Percentiles rank a stretch among this genome's conserved stretches.
Evolutionary conservation across 768 basidiomycete genomes (phyloP).

Genomic region (Hygrocybe punicea): DNA sequence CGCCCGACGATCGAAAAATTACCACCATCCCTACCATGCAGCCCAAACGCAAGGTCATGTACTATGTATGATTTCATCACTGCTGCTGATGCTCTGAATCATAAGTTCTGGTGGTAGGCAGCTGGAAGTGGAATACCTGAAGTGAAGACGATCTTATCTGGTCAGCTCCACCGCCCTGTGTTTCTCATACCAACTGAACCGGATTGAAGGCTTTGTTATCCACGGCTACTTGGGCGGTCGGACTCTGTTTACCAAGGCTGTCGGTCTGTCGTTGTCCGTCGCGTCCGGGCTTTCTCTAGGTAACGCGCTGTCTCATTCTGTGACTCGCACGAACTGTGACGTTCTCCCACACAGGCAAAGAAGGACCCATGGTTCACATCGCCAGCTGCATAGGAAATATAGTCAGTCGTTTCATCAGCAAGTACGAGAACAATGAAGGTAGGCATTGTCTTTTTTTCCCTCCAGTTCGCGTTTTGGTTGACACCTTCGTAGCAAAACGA

Average conservation of each 20-base stretch:
- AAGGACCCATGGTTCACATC: constrained; percentile 81
- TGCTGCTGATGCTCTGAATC: not conserved
- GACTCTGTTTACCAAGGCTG: constrained; percentile 83
- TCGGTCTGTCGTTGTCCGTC: constrained; percentile 86
- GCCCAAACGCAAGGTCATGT: constrained; percentile 65
- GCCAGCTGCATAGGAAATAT: constrained; percentile 93
- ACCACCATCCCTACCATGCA: constrained; percentile 22
- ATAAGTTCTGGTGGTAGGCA: constrained; percentile 48
- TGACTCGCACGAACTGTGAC: not conserved
- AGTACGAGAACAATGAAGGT: constrained; percentile 97
- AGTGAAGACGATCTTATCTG: constrained; percentile 90
- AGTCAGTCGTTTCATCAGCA: constrained; percentile 74
- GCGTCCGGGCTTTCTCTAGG: constrained; percentile 90
- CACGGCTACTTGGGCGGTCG: constrained; percentile 94
- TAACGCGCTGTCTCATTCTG: constrained; percentile 17
- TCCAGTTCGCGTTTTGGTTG: not conserved
- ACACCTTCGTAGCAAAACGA: constrained; percentile 62
- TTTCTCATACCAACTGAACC: constrained; percentile 4
- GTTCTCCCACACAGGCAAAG: constrained; percentile 46
- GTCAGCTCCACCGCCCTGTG: constrained; percentile 32
- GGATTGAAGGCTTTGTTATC: constrained; percentile 78
- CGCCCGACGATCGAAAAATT: constrained; percentile 26
- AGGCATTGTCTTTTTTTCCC: not conserved
- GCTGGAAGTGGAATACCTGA: constrained; percentile 97
- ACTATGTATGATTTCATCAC: constrained; percentile 59